phyloP scores from a whole-genome alignment of 306 rosid genomes.

The Castanea mollissima region DNA sequence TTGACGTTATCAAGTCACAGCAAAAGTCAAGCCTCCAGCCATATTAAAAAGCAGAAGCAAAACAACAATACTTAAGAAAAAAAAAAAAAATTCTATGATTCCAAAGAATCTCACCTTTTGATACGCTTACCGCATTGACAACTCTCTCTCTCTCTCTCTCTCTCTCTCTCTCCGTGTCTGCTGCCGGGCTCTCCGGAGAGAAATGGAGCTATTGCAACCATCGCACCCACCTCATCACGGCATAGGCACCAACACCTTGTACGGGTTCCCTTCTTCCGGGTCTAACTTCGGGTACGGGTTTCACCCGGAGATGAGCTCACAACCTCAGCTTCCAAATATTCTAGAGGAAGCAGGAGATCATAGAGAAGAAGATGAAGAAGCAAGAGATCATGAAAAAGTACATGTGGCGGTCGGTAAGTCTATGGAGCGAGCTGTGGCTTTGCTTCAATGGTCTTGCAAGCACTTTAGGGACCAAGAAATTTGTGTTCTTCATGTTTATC shows the following conservation, averaged over 20 bases:
- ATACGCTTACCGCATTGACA: neutral
- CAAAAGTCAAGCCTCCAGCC: conserved; percentile 26
- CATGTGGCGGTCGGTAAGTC: conserved; percentile 75
- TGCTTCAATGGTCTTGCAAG: conserved; percentile 66
- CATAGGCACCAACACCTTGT: conserved; percentile 19
- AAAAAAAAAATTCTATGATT: neutral
- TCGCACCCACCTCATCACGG: conserved; percentile 31
- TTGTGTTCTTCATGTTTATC: conserved; percentile 63
- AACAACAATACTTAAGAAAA: neutral
- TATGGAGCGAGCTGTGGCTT: conserved; percentile 39
- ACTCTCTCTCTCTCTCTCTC: neutral
- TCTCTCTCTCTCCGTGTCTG: neutral
- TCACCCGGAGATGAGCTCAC: conserved; percentile 23
- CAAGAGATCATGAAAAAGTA: conserved; percentile 26
- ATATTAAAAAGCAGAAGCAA: neutral
- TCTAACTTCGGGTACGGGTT: conserved; percentile 22
- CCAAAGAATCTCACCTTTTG: neutral
- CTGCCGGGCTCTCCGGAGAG: neutral
- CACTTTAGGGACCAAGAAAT: conserved; percentile 42
- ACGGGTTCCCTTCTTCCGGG: conserved; percentile 43
- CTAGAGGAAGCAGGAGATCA: conserved; percentile 26
- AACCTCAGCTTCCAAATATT: conserved; percentile 26
- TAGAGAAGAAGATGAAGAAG: conserved; percentile 25
- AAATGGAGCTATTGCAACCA: conserved; percentile 68
- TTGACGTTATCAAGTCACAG: conserved; percentile 20